Evolutionary conservation across 345 rosid species (phyloP).

Genomic region (Lepidium africanum): DNA sequence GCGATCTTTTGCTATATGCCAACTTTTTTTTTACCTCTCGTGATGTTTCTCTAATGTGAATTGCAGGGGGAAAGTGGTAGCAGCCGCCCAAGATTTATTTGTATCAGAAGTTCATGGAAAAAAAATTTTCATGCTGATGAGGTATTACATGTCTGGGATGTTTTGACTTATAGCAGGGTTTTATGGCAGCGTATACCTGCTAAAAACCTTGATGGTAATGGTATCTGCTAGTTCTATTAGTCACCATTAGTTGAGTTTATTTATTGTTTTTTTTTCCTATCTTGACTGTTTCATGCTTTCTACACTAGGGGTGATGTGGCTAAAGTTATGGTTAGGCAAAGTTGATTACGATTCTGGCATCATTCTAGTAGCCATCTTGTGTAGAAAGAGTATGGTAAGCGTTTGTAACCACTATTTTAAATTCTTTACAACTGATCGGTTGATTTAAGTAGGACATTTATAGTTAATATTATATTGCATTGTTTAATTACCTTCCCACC

Average conservation of each 20-base stretch:
- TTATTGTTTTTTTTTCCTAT: background rate
- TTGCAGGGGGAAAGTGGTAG: conserved; percentile 62
- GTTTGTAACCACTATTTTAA: background rate
- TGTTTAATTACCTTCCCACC: conserved; percentile 3
- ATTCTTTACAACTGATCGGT: background rate
- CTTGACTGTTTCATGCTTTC: conserved; percentile 11
- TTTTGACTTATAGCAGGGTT: conserved; percentile 39
- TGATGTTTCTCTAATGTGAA: background rate
- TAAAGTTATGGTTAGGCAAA: conserved; percentile 71
- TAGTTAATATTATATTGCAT: background rate
- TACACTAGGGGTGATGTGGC: conserved; percentile 46
- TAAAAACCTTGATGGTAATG: conserved; percentile 53
- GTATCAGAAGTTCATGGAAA: conserved; percentile 44
- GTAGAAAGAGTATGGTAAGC: conserved; percentile 45
- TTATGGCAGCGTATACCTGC: conserved; percentile 44
- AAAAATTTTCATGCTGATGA: conserved; percentile 68
- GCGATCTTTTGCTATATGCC: background rate
- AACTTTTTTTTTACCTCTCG: background rate
- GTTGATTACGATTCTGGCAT: conserved; percentile 30
- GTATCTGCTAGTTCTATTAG: background rate
- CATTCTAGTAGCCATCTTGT: conserved; percentile 65
- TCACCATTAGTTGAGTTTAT: background rate
- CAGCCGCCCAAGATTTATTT: conserved; percentile 57
- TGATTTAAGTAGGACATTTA: background rate
- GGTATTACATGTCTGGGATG: conserved; percentile 68